phyloP scores from a whole-genome alignment of 495 filamentous ascomycete genomes.

The Bathelium albidoporum region DNA sequence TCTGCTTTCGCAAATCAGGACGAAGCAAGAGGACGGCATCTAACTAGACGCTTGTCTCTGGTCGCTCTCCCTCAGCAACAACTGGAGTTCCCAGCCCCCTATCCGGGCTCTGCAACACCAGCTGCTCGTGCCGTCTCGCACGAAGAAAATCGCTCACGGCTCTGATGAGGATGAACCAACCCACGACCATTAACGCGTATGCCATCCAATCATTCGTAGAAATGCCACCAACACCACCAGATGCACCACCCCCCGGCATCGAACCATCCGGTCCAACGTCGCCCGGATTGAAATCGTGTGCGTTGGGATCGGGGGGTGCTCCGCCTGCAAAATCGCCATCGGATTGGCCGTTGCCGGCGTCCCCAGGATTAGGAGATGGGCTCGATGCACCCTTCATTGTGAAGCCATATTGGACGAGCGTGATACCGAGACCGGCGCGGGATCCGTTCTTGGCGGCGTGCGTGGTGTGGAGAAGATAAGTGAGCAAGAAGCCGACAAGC shows the following conservation, averaged over 20 bases:
- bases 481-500: constrained; percentile 91
- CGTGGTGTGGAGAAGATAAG: constrained; percentile 93
- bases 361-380: constrained; percentile 13
- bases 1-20: background rate
- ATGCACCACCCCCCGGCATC: constrained; percentile 24
- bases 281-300: constrained; percentile 75
- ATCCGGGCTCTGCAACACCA: constrained; percentile 90
- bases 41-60: constrained; percentile 66
- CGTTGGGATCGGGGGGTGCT: constrained; percentile 74
- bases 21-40: background rate
- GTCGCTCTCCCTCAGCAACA: constrained; percentile 75
- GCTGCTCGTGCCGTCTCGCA: constrained; percentile 78
- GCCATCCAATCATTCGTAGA: constrained; percentile 74
- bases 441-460: constrained; percentile 98
- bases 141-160: constrained; percentile 79
- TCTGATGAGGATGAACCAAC: constrained; percentile 93
- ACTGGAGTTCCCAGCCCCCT: constrained; percentile 76
- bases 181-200: constrained; percentile 93
- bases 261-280: constrained; percentile 39
- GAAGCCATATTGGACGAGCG: constrained; percentile 93
- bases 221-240: constrained; percentile 40
- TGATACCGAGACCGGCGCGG: constrained; percentile 85
- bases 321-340: constrained; percentile 42
- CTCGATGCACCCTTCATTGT: constrained; percentile 58
- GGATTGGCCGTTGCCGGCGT: constrained; percentile 37